A percentile compares a stretch with the other conserved stretches of the same genome.
phyloP scores from a whole-genome alignment of 805 yeast genomes.

The Metschnikowia amazonensis region DNA sequence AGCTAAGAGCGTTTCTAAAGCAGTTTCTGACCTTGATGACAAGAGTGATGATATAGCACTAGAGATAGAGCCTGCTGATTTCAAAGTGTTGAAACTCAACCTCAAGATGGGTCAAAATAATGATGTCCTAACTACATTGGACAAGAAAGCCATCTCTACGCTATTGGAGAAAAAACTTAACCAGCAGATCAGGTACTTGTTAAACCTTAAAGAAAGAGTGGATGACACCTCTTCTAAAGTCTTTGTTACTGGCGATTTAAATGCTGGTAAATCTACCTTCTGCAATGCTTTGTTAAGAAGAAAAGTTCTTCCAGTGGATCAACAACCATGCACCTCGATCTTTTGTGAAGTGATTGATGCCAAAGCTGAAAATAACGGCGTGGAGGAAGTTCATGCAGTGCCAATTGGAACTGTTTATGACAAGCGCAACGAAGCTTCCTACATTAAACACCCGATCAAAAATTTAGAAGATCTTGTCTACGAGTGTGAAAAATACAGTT shows the following conservation, averaged over 20 bases:
- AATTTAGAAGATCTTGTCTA: constrained; percentile 68
- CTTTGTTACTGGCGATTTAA: constrained; percentile 93
- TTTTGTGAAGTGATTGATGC: constrained; percentile 94
- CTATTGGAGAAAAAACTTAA: constrained; percentile 65
- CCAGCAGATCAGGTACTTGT: constrained; percentile 63
- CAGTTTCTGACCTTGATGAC: constrained; percentile 13
- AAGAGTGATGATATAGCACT: constrained; percentile 18
- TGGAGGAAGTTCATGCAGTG: constrained; percentile 94
- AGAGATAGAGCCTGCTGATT: constrained; percentile 25
- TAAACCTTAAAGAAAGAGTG: constrained; percentile 72
- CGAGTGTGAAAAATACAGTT: constrained; percentile 63
- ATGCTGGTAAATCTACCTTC: constrained; percentile 94
- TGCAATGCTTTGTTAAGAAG: constrained; percentile 85
- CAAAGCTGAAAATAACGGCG: constrained; percentile 56
- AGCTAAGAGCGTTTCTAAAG: constrained; percentile 18
- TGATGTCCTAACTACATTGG: constrained; percentile 53
- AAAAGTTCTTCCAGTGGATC: constrained; percentile 86
- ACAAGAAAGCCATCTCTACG: constrained; percentile 63
- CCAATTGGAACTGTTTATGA: constrained; percentile 52
- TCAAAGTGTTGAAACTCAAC: constrained; percentile 61
- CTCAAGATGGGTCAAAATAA: constrained; percentile 48
- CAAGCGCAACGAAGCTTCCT: constrained; percentile 60
- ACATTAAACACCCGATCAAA: constrained; percentile 48
- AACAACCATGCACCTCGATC: constrained; percentile 95
- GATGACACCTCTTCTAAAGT: constrained; percentile 92